These are phyloP conservation scores for Naganishia sp. DNA, from an alignment of 1,284 basidiomycete genomes.

Conservation along the genomic window DNA sequence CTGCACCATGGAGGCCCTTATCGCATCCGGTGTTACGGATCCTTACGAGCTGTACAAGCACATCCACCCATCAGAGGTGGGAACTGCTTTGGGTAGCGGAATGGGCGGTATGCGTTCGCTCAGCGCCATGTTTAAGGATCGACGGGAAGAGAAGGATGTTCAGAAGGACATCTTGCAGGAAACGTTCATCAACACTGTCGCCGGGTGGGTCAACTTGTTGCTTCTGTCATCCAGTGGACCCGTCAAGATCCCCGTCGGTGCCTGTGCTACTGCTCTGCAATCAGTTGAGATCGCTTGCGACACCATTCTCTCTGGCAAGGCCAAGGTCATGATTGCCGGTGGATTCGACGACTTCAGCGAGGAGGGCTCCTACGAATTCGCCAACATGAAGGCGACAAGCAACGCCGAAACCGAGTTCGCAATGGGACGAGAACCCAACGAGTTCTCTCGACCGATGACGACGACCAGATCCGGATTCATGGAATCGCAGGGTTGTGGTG, in stretches of 20 bases:
- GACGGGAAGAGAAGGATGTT: constrained; percentile 93
- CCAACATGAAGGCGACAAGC: constrained; percentile 99
- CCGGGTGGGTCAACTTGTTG: constrained; percentile 95
- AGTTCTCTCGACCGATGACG: constrained; percentile 97
- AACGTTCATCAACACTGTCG: constrained; percentile 97
- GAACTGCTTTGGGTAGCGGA: constrained; percentile 87
- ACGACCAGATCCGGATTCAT: constrained; percentile 95
- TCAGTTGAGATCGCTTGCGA: constrained; percentile 98
- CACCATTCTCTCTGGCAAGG: constrained; percentile 89
- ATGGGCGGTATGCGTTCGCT: constrained; percentile 94
- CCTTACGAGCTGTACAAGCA: constrained; percentile 96
- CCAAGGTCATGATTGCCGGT: constrained; percentile 98
- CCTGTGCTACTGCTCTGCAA: constrained; percentile 96
- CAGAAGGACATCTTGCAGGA: constrained; percentile 98
- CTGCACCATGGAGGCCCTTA: constrained; percentile 89
- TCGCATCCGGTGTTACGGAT: constrained; percentile 95
- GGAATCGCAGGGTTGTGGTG: constrained; percentile 96
- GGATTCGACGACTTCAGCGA: constrained; percentile 98
- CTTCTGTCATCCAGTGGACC: constrained; percentile 92
- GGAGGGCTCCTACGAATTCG: constrained; percentile 95
- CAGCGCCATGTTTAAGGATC: constrained; percentile 96
- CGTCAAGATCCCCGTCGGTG: constrained; percentile 98
- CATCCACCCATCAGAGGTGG: constrained; percentile 94
- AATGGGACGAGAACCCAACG: constrained; percentile 96
- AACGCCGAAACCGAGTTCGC: constrained; percentile 96